A percentile compares a stretch with the other conserved stretches of the same genome.
Evolutionary conservation across 1,284 basidiomycete genomes (phyloP).

Genomic region (Agaricales sp.): DNA sequence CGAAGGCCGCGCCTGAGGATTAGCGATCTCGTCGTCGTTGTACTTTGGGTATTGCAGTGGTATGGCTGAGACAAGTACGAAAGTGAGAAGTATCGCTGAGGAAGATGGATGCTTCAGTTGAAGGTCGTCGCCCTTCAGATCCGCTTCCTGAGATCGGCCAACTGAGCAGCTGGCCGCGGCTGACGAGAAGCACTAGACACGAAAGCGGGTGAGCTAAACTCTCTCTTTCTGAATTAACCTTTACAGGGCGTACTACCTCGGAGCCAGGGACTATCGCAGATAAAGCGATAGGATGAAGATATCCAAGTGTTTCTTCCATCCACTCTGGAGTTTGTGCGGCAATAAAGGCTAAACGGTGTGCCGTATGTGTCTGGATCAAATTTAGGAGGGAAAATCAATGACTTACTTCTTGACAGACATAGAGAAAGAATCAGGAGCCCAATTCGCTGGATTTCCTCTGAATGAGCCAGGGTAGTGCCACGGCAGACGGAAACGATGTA

Average conservation of each 20-base stretch:
- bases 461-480: constrained; percentile 4
- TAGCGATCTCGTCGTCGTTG: constrained; percentile 33
- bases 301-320: neutral
- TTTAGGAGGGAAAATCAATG: neutral
- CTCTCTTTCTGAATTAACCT: no score
- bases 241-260: neutral
- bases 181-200: neutral
- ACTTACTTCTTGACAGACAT: constrained; percentile 9
- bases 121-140: constrained; percentile 14
- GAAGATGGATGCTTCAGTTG: constrained; percentile 23
- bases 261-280: neutral
- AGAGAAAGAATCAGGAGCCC: constrained; percentile 4
- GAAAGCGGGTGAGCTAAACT: constrained; percentile 1
- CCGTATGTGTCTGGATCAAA: neutral
- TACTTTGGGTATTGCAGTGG: constrained; percentile 28
- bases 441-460: neutral
- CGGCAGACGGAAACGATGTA: constrained; percentile 21
- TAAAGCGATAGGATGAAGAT: neutral
- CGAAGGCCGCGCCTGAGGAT: constrained; percentile 37
- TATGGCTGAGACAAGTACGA: constrained; percentile 34
- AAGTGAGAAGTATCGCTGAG: constrained; percentile 38
- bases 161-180: constrained; percentile 5
- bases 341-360: neutral
- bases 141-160: constrained; percentile 11
- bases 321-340: neutral